Conservation (phyloP, 2,329 filamentous ascomycete species). For the Biscogniauxia sp. region DNA sequence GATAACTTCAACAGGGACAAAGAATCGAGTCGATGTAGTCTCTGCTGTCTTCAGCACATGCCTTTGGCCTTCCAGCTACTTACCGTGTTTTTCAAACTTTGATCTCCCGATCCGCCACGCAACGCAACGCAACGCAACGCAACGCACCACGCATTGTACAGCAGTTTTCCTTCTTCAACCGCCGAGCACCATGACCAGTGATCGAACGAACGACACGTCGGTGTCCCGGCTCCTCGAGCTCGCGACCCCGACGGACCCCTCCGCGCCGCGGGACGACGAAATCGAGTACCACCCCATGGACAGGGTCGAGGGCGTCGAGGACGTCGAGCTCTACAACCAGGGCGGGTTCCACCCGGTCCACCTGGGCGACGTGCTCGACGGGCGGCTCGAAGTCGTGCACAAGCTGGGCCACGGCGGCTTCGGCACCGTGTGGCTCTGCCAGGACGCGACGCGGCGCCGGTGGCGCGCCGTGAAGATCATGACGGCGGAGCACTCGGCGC, state of each 20-base stretch:
- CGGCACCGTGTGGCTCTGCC: conserved; percentile 6
- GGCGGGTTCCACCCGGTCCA: conserved; percentile 6
- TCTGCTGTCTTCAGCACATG: too few species aligned
- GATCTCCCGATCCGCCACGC: too few species aligned
- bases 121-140: too few species aligned
- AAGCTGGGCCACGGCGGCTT: conserved; percentile 7
- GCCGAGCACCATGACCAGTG: not conserved
- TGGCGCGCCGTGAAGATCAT: conserved; percentile 8
- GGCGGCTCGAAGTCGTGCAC: conserved; percentile 2
- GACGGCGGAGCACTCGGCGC: not conserved
- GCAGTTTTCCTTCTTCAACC: too few species aligned
- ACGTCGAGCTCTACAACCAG: not conserved
- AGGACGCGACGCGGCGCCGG: not conserved
- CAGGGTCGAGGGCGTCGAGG: not conserved
- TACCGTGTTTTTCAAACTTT: too few species aligned
- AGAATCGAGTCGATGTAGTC: not conserved
- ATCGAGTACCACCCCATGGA: not conserved
- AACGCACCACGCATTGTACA: too few species aligned
- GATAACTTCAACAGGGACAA: not conserved
- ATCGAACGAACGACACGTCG: not conserved
- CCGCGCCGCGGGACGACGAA: not conserved
- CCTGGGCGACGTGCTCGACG: conserved; percentile 4
- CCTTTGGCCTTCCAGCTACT: too few species aligned
- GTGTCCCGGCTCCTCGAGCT: not conserved
- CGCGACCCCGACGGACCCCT: not conserved